Base-by-base conservation (phyloP, 1,139 yeast genomes). In the Scheffersomyces lignicola region DNA sequence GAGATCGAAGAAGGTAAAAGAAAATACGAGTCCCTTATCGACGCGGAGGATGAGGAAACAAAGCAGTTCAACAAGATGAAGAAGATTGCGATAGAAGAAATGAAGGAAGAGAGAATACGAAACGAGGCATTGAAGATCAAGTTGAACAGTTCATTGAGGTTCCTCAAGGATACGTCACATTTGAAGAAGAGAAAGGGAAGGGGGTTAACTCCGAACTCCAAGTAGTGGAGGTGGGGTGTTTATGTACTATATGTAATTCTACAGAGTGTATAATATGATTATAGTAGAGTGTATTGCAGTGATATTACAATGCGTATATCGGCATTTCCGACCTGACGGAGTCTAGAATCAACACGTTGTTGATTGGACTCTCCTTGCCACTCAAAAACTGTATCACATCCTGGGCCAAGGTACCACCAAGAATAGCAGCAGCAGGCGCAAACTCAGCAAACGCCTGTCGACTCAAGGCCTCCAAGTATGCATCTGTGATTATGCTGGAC, bases 361-460 rank as follows among this genome's bases (percentile, higher is more conserved):
- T 90, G 27, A 90, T 70, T 1, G 97, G 96, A 35, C 81, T 73
- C 47, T 86, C 90, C 48, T 82, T 80, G 45, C 76, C 76, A 34
- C 95, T 83, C 39, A 92, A 63, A 36, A 73, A 80, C 58, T 92
- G 95, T 30, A 92, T 84, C 7, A 89, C 83, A 55, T 92, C 97
- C 58, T 92, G 99, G 2, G 95, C 87, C 24, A 92, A 61, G 3
- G 87, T 74, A 1, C 98, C 98, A 7, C 98, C 98, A 7, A 92
- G 52, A 2, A 92, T 77, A 0, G 98, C 95, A 7, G 95, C 81
- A 0, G 83, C 81, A 0, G 97, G 96, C 3, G 92, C 73, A 44
- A 86, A 76, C 53, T 92, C 95, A 1, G 87, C 68, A 40, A 72
- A 76, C 5, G 76, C 73, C 47, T 83, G 87, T 18, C 52, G 58